Base-by-base conservation (phyloP, 176 grass and related monocot species). In the Phyllostachys edulis region DNA sequence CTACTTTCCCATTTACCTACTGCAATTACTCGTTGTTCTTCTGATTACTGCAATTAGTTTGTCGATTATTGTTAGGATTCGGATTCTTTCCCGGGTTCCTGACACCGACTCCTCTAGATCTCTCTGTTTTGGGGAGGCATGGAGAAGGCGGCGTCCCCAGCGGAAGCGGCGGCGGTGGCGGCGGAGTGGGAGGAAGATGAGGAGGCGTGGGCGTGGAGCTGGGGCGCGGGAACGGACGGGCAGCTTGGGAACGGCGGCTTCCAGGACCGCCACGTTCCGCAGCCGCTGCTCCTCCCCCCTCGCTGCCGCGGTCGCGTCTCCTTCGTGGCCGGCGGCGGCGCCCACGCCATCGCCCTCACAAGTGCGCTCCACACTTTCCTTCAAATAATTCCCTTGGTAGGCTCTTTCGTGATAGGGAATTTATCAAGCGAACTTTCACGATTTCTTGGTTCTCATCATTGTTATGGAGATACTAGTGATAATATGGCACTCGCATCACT, bases 141-240 rank as follows among this genome's bases (percentile, higher is more conserved):
- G 82, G 74, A 65, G 85, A 4, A 5, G 45, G 62, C 62, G 77
- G 17, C 17, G 37, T 40, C 13, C 36, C 34, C 16, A 9, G 45
- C 44, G 65, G 52, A 26, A 61, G 80, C 38, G 67, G 80, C 63
- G 32, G 67, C 59, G 36, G 49, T 14, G 65, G 64, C 26, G 45
- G 87, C 65, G 61, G 65, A 46, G 37, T 69, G 44, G 26, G 85
- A 80, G 46, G 85, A 57, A 47, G 78, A 62, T 13, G 76, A 47
- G 29, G 79, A 71, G 63, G 78, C 51, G 21, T 85, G 82, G 87
- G 91, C 85, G 11, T 98, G 91, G 91, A 85, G 89, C 62, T 98
- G 93, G 91, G 96, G 96, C 3, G 96, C 96, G 15, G 96, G 93
- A 40, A 93, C 91, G 2, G 93, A 98, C 72, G 96, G 96, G 44